Evolutionary conservation across 2,329 filamentous ascomycete genomes (phyloP).

Genomic region (Thelonectria olida): DNA sequence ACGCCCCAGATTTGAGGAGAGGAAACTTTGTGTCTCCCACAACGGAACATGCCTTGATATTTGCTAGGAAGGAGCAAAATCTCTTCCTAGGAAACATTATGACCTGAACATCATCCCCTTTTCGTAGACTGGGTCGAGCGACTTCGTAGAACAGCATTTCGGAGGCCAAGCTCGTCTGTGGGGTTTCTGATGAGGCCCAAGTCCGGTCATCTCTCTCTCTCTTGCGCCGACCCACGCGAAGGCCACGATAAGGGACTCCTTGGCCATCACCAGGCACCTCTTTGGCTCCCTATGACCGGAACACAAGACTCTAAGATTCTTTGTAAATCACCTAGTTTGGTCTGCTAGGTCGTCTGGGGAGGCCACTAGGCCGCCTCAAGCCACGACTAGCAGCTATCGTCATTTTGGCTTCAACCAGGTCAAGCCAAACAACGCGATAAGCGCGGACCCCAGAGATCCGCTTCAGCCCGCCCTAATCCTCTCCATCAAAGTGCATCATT

Average conservation of each 20-base stretch:
- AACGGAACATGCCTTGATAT: constrained; percentile 9
- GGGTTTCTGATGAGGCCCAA: constrained; percentile 27
- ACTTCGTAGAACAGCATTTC: constrained; percentile 25
- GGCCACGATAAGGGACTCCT: constrained; percentile 34
- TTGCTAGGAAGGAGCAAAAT: constrained; percentile 1
- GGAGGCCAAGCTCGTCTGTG: constrained; percentile 30
- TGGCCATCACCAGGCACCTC: constrained; percentile 25
- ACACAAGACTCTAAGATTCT: constrained; percentile 19
- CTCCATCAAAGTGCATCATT: constrained; percentile 25
- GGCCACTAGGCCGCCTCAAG: constrained; percentile 24
- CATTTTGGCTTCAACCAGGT: constrained; percentile 29
- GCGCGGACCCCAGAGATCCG: constrained; percentile 39
- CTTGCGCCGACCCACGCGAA: constrained; percentile 14
- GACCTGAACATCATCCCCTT: not conserved
- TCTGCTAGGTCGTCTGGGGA: constrained; percentile 16
- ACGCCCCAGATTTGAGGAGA: constrained; percentile 28
- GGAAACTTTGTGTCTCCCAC: constrained; percentile 8
- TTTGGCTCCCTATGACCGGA: constrained; percentile 16
- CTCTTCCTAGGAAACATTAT: not conserved
- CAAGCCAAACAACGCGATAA: constrained; percentile 40
- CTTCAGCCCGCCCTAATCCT: constrained; percentile 22
- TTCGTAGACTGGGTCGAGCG: constrained; percentile 13
- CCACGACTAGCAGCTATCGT: constrained; percentile 25
- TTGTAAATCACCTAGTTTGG: constrained; percentile 4
- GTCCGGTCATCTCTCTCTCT: constrained; percentile 22